Conservation (phyloP, 768 basidiomycete species). For the Termitomyces sp. region DNA sequence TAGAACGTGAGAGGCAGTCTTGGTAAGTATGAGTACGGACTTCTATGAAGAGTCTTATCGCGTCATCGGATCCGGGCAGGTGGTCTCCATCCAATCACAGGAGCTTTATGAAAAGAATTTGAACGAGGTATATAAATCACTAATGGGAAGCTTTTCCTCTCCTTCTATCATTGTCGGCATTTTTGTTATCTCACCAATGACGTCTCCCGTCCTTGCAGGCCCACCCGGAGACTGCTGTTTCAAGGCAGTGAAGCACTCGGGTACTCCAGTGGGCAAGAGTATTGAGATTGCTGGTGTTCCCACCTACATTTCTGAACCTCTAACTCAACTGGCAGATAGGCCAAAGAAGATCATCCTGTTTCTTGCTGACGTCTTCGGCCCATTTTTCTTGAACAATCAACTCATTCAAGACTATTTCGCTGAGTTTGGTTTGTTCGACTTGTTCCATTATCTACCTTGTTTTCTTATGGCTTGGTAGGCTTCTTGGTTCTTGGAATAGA, state of each 20-base stretch:
- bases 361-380: slow-evolving; percentile 59
- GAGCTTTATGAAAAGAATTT: background rate
- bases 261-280: slow-evolving; percentile 43
- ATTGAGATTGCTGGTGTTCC: slow-evolving; percentile 40
- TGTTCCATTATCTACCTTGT: background rate
- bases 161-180: background rate
- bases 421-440: slow-evolving; percentile 41
- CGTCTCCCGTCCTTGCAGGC: slow-evolving; percentile 37
- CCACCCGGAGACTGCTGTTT: slow-evolving; percentile 54
- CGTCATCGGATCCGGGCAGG: background rate
- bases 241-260: slow-evolving; percentile 49
- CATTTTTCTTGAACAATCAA: slow-evolving; percentile 57
- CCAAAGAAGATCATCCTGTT: slow-evolving; percentile 51
- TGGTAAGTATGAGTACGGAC: background rate
- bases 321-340: slow-evolving; percentile 13
- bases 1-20: background rate
- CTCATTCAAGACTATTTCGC: slow-evolving; percentile 67
- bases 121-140: background rate
- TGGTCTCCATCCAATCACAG: background rate
- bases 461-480: slow-evolving; percentile 31
- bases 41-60: background rate
- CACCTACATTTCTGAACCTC: slow-evolving; percentile 56
- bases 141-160: background rate
- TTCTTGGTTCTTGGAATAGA: slow-evolving; percentile 60
- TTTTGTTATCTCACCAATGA: background rate